Base-by-base conservation (phyloP, 139 green algal species). In the Chlorella ohadii region DNA sequence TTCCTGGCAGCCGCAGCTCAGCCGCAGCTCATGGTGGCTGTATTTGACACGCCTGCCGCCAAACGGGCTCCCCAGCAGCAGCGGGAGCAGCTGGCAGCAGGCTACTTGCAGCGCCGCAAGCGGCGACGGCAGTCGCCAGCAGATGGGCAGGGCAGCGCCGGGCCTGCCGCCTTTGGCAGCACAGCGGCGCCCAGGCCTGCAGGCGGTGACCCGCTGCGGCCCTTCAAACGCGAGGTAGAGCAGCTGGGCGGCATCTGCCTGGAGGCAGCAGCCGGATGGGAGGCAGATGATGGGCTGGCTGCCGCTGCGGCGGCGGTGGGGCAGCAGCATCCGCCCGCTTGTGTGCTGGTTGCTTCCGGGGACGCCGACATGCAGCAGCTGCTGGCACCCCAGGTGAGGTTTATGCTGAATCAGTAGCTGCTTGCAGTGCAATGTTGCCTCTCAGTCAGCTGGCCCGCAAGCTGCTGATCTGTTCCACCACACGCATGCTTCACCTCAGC, bases 291-390 rank as follows among this genome's bases (percentile, higher is more conserved):
- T 38, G 68, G 80, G 12, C 44, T 85, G 55, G 80, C 66, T 12
- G 80, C 80, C 23, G 80, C 55, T 4, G 56, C 47, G 22, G 63
- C 25, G 0, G 66, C 51, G 7, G 34, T 78, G 33, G 19, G 3
- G 7, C 28, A 34, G 17, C 41, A n/a, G 28, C 63, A 36, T 27
- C 78, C 78, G 0, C 0, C 61, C 1, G 78, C 78, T 25, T 33
- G 39, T 19, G 22, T 75, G 1, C 19, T 83, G 34, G 34, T 79
- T 15, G 80, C 80, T 1, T 79, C 66, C 1, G 68, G 80, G 38
- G 80, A 85, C 38, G 56, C 36, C 11, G 80, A 85, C 55, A 72
- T 85, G 68, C 68, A 79, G 80, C 80, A 85, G 80, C 80, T 85
- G 55, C 56, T 85, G 36, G 22, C 36, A 1, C 16, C 80, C 44